Conservation (phyloP, 2,329 filamentous ascomycete genomes). For the Rosellinia necatrix region DNA sequence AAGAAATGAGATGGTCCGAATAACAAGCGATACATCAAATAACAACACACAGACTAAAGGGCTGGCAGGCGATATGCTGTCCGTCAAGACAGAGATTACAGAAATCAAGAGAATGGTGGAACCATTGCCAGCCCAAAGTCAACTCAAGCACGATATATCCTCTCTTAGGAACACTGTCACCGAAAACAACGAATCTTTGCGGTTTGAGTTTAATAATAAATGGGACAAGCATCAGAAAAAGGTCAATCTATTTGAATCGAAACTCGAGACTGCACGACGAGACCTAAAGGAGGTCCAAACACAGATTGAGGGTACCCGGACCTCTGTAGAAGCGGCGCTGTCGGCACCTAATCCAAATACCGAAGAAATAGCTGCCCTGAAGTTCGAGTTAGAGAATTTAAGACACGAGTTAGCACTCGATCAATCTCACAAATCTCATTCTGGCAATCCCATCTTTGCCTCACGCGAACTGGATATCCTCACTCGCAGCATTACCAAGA, state of each 20-base stretch:
- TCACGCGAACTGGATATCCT: conserved; percentile 47
- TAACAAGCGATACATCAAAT: conserved; percentile 35
- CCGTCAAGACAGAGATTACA: conserved; percentile 35
- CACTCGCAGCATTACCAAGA: conserved; percentile 45
- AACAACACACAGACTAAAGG: conserved; percentile 6
- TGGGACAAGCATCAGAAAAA: conserved; percentile 15
- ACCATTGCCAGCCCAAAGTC: conserved; percentile 3
- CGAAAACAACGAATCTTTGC: conserved; percentile 34
- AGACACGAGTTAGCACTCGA: conserved; percentile 38
- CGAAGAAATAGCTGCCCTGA: conserved; percentile 41
- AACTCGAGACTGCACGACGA: conserved; percentile 9
- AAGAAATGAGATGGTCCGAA: conserved; percentile 35
- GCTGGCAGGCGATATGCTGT: conserved; percentile 35
- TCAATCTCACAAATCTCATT: conserved; percentile 24
- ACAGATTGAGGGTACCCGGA: conserved; percentile 30
- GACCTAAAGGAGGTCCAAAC: conserved; percentile 15
- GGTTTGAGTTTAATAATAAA: conserved; percentile 12
- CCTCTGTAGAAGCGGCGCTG: conserved; percentile 32
- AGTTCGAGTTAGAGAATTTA: conserved; percentile 42
- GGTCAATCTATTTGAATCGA: conserved; percentile 13
- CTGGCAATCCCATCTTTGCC: conserved; percentile 31
- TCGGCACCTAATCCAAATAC: conserved; percentile 36
- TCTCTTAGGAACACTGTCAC: conserved; percentile 28
- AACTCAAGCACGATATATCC: conserved; percentile 19
- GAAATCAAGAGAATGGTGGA: conserved; percentile 24